Percentiles rank a stretch among this genome's conserved stretches.
Evolutionary conservation across 371 early-diverging fungal species (phyloP).

Genomic region (Rozella allomycis): DNA sequence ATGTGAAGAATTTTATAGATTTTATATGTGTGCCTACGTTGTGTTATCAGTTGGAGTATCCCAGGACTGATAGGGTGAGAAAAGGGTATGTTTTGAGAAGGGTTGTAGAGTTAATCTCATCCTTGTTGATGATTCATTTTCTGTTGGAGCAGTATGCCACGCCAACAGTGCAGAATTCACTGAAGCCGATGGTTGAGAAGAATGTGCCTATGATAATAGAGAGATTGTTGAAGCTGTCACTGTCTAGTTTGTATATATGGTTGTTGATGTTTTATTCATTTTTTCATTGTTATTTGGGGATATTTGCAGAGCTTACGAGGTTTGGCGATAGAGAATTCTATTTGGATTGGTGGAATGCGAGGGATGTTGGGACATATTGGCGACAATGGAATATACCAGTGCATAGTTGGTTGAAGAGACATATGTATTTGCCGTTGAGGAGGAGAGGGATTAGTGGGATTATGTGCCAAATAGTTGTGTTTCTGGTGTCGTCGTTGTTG

Average conservation of each 20-base stretch:
- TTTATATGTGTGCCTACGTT: conserved; percentile 65
- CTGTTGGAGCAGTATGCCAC: conserved; percentile 46
- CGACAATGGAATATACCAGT: conserved; percentile 75
- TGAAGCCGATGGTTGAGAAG: conserved; percentile 42
- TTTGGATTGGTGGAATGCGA: conserved; percentile 67
- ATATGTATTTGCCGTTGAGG: conserved; percentile 52
- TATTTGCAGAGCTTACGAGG: conserved; percentile 41
- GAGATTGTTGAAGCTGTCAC: conserved; percentile 59
- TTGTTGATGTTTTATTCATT: conserved; percentile 69
- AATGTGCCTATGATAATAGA: conserved; percentile 44
- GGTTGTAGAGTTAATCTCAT: conserved; percentile 36
- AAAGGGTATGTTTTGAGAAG: conserved; percentile 55
- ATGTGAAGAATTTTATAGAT: conserved; percentile 38
- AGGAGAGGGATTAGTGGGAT: conserved; percentile 4
- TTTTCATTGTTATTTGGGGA: conserved; percentile 61
- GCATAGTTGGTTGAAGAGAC: conserved; percentile 53
- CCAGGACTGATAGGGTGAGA: conserved; percentile 41
- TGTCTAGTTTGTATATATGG: conserved; percentile 60
- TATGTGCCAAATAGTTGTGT: conserved; percentile 28
- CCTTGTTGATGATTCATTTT: conserved; percentile 51
- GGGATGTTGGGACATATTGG: conserved; percentile 63
- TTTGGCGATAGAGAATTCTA: conserved; percentile 82
- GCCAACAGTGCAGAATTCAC: conserved; percentile 59
- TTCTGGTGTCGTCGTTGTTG: conserved; percentile 54
- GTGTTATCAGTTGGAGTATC: conserved; percentile 71